Evolutionary conservation across 345 rosid genomes (phyloP), one percentile per base, ranked within the genome.

Genomic region (Lepidium aucheri): DNA sequence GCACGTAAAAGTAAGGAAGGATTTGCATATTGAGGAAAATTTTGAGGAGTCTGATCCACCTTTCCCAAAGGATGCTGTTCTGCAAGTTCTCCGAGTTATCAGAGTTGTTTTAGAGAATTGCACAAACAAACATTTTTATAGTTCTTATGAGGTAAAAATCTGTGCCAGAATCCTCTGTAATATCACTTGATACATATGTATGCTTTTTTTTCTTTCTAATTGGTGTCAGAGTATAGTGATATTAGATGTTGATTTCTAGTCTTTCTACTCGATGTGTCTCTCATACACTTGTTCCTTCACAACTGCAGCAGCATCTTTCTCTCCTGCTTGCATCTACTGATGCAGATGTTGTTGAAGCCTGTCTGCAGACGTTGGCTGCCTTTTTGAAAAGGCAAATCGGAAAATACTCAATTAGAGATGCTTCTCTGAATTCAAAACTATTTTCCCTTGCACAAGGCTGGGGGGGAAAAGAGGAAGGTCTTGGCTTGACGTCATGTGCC

Each of bases 401-500:
- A 58, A 93, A 88, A 68, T 81, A 85, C 76, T 81, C 90, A 46
- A 86, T 90, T 44, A 79, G 87, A 76, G 97, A 93, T 66, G 56
- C 84, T 53, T 86, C 91, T 73, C 67, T 93, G 76, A 90, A 68
- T 77, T 81, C 96, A 2, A 90, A 81, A 79, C 73, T 93, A 49
- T 93, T 87, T 83, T 80, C 96, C 56, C 90, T 93, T 75, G 96
- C 97, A 20, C 98, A 90, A 84, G 98, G 98, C 69, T 93, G 98
- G 98, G 98, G 98, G 2, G 96, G 93, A 57, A 90, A 93, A 76
- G 98, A 93, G 71, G 97, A 87, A 86, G 98, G 98, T 59, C 96
- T 93, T 47, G 98, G 97, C 64, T 80, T 93, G 69, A 79, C 81
- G 74, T 83, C 86, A 22, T 87, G 96, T 83, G 77, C 90, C 71